Base-by-base conservation (phyloP, 805 yeast genomes). In the Nakazawaea peltata region DNA sequence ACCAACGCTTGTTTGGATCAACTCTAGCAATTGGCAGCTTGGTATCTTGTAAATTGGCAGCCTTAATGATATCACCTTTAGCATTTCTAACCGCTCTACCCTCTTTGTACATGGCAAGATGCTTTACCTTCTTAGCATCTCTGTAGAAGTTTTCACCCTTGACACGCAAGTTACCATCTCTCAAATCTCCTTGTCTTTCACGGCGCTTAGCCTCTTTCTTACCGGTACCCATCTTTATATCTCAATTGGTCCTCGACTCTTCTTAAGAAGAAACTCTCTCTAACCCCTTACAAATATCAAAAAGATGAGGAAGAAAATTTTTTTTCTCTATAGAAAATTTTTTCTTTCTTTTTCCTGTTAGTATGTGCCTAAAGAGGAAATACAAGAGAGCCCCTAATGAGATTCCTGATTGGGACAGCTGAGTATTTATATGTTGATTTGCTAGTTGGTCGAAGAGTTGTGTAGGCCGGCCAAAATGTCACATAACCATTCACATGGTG, bases 91-190 rank as follows among this genome's bases (percentile, higher is more conserved):
- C 76, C 26, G 96, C 94, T 45, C 83, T 72, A 39, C 97, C 97
- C 35, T 81, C 76, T 53, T 84, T 92, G 66, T 87, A 90, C 97
- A 90, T 90, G 55, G 77, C 82, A 51, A 92, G 68, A 56, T 77
- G 85, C 57, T 84, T 80, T 41, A 88, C 95, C 54, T 84, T 84
- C 54, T 87, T 86, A 36, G 95, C 90, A 74, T 88, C 97, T 50
- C 86, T 67, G 65, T 90, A 90, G 61, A 90, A 90, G 66, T 90
- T 90, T 61, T 90, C 98, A 52, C 98, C 98, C 57, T 90, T 90
- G 34, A 85, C 94, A 43, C 94, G 78, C 39, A 92, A 71, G 50
- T 90, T 90, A 19, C 96, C 96, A 58, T 84, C 95, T 51, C 85
- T 73, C 47, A 76, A 67, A 48, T 80, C 84, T 36, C 81, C 81